Conservation (phyloP, 768 basidiomycete species). For the Suillus subluteus region DNA sequence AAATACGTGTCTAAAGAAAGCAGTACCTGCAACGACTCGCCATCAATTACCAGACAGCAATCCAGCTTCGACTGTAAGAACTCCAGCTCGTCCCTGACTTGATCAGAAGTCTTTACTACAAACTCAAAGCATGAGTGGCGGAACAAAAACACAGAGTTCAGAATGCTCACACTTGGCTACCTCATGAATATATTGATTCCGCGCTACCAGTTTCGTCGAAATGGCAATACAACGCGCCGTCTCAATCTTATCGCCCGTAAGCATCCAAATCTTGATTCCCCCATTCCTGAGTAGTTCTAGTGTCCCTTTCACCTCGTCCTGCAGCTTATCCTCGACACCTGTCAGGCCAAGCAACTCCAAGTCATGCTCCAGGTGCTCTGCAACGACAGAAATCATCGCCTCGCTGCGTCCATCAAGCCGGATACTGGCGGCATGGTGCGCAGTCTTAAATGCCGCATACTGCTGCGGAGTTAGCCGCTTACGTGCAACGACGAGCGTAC, state of each 20-base stretch:
- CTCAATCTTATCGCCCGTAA: conserved; percentile 99
- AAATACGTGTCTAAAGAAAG: not conserved
- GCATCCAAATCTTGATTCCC: conserved; percentile 99
- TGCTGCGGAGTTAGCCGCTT: conserved; percentile 71
- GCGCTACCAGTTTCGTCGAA: conserved; percentile 92
- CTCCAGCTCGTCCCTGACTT: conserved; percentile 86
- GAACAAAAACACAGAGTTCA: conserved; percentile 1
- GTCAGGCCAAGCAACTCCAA: conserved; percentile 92
- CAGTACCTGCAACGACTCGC: conserved; percentile 88
- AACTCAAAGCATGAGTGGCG: conserved; percentile 11
- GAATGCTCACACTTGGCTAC: conserved; percentile 77
- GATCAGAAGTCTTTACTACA: conserved; percentile 84
- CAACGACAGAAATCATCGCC: conserved; percentile 75
- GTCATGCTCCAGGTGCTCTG: conserved; percentile 81
- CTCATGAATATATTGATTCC: conserved; percentile 98
- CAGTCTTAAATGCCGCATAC: conserved; percentile 73
- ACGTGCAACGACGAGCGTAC: conserved; percentile 91
- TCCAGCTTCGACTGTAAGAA: conserved; percentile 94
- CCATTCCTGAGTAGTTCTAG: conserved; percentile 93
- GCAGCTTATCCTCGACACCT: conserved; percentile 98
- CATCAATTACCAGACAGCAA: conserved; percentile 98
- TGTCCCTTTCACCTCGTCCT: conserved; percentile 95
- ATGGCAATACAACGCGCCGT: conserved; percentile 98
- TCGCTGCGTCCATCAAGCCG: conserved; percentile 79
- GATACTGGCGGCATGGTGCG: conserved; percentile 79